Percentiles rank a stretch among this genome's conserved stretches.
phyloP scores from a whole-genome alignment of 345 rosid species.

The Lagerstroemia speciosa region DNA sequence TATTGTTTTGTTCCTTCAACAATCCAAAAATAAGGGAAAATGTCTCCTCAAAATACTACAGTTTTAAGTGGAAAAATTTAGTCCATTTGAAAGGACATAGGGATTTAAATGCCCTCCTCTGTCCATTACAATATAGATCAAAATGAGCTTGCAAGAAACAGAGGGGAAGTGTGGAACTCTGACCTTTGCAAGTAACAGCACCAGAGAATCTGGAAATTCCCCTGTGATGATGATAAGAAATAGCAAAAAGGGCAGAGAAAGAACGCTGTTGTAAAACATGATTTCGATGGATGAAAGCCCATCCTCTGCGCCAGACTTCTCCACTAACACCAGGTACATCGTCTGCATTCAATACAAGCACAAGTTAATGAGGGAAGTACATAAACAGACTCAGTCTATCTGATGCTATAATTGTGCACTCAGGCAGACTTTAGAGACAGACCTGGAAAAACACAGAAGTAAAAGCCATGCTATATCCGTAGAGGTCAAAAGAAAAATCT shows the following conservation, averaged over 20 bases:
- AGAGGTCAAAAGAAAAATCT: constrained; percentile 87
- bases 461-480: constrained; percentile 85
- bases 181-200: constrained; percentile 74
- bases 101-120: not conserved
- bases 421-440: not conserved
- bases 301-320: constrained; percentile 92
- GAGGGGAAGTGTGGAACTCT: constrained; percentile 22
- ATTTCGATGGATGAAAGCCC: constrained; percentile 91
- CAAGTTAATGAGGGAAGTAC: not conserved
- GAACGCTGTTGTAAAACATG: constrained; percentile 92
- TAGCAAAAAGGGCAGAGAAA: constrained; percentile 75
- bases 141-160: not conserved
- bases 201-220: constrained; percentile 79
- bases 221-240: constrained; percentile 70
- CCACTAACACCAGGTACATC: constrained; percentile 93
- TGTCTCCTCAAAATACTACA: not conserved
- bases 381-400: not conserved
- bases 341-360: constrained; percentile 47
- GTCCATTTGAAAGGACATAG: not conserved
- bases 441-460: constrained; percentile 93
- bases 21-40: not conserved
- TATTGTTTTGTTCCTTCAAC: not conserved
- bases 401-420: not conserved
- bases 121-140: no score
- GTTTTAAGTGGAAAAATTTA: not conserved